phyloP scores from a whole-genome alignment of 148 eudicot species.

The Nyssa sinensis region DNA sequence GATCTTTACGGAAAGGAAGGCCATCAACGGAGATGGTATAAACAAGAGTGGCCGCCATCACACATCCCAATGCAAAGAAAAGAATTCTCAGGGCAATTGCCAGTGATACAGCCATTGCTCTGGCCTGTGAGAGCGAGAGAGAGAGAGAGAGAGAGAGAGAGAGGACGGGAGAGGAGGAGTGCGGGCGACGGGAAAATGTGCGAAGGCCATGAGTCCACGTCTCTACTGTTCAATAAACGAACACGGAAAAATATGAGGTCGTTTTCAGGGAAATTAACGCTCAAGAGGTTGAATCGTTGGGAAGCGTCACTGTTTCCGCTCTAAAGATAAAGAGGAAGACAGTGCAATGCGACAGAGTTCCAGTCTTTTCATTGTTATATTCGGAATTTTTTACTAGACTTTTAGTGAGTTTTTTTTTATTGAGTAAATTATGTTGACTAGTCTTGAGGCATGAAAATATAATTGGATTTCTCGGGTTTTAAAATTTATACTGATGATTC shows the following conservation, averaged over 20 bases:
- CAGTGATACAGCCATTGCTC: slow-evolving; percentile 29
- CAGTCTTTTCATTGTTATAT: too few species aligned
- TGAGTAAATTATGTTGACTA: too few species aligned
- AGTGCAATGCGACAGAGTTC: too few species aligned
- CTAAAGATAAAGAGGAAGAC: too few species aligned
- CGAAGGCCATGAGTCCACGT: slow-evolving; percentile 9
- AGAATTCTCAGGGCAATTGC: slow-evolving; percentile 27
- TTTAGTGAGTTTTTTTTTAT: too few species aligned
- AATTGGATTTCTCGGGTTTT: too few species aligned
- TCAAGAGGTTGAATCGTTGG: too few species aligned
- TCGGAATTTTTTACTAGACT: too few species aligned
- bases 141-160: neutral
- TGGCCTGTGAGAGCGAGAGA: neutral
- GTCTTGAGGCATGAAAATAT: too few species aligned
- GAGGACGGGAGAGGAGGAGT: neutral
- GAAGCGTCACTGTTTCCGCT: too few species aligned
- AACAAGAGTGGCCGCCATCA: slow-evolving; percentile 53
- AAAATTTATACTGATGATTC: too few species aligned
- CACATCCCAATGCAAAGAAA: slow-evolving; percentile 45
- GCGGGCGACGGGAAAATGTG: neutral
- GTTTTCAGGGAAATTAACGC: too few species aligned
- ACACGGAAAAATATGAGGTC: neutral
- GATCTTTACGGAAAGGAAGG: slow-evolving; percentile 67
- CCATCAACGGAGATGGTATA: slow-evolving; percentile 66
- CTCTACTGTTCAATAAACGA: neutral